Evolutionary conservation across 345 rosid genomes (phyloP).

Genomic region (Camelina neglecta): DNA sequence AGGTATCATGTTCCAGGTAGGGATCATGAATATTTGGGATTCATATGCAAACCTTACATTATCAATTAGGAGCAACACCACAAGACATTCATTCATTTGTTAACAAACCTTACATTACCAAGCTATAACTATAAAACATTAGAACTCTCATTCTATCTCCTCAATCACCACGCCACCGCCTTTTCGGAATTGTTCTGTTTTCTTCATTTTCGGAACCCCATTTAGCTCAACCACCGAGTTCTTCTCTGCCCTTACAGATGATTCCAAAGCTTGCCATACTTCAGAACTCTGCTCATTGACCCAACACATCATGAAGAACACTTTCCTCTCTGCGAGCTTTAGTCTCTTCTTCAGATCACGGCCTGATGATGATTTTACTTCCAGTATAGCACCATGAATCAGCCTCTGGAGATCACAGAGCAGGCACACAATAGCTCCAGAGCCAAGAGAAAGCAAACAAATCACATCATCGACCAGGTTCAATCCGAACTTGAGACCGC

Average conservation of each 20-base stretch:
- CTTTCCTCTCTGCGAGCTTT: slow-evolving; percentile 77
- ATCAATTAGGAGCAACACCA: background rate
- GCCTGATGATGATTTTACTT: slow-evolving; percentile 51
- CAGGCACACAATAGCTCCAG: slow-evolving; percentile 60
- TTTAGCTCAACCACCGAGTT: slow-evolving; percentile 45
- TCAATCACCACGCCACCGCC: slow-evolving; percentile 59
- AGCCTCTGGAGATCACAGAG: slow-evolving; percentile 82
- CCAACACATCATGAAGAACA: slow-evolving; percentile 89
- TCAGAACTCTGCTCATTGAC: slow-evolving; percentile 73
- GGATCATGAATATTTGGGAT: slow-evolving; percentile 56
- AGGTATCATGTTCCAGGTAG: slow-evolving; percentile 36
- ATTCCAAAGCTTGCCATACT: slow-evolving; percentile 63
- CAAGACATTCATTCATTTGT: background rate
- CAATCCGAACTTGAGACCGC: slow-evolving; percentile 69
- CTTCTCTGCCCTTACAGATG: slow-evolving; percentile 63
- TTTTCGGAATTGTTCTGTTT: slow-evolving; percentile 30
- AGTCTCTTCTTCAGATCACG: slow-evolving; percentile 63
- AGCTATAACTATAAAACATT: slow-evolving; percentile 9
- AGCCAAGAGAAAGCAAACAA: slow-evolving; percentile 59
- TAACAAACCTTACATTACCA: slow-evolving; percentile 16
- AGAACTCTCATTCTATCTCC: slow-evolving; percentile 55
- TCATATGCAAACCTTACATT: background rate
- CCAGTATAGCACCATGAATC: slow-evolving; percentile 58
- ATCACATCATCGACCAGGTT: slow-evolving; percentile 66
- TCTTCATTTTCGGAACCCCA: slow-evolving; percentile 34